Base-by-base conservation (phyloP, 2,329 filamentous ascomycete genomes). In the Coniochaeta pulveracea region DNA sequence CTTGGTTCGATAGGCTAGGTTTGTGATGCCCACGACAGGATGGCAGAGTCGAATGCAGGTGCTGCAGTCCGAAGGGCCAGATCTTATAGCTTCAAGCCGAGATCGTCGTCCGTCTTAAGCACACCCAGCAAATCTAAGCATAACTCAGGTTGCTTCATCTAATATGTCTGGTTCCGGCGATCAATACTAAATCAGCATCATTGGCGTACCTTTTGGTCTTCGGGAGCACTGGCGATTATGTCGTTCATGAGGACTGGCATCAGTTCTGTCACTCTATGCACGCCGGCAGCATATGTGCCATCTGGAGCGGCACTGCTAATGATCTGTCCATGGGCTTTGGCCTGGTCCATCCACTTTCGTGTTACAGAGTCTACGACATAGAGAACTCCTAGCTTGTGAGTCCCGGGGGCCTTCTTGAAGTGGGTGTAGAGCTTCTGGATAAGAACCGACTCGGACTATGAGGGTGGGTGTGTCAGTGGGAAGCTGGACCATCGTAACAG, bases 331-430 rank as follows among this genome's bases (percentile, higher is more conserved):
- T 82, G 73, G 52, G 79, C 74, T 63, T 88, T 91, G 52, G 91
- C 89, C 62, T 86, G 83, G 59, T 96, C 89, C 67, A 94, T 78
- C 89, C 91, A 98, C 67, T 93, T 89, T 63, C 91, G 85, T 59
- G 88, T 89, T 74, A 98, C 88, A 69, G 89, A 94, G 72, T 98
- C 91, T 88, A 98, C 85, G 64, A 96, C 88, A 79, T 98, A 98
- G 64, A 98, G 80, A 54, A 95, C 88, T 63, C 91, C 91, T 60
- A 98, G 74, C 65, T 98, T 98, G 74, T 98, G 89, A 56, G 86
- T 93, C 56, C 77, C 77, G 39, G 85, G 85, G 46, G 88, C 80
- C 61, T 91, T 93, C 62, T 93, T 94, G 72, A 96, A 93, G 54
- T 95, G 88, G 45, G 88, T 93, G 63, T 84, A 94, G 52, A 98